phyloP scores from a whole-genome alignment of 441 rosid species.

The Corymbia citriodora region DNA sequence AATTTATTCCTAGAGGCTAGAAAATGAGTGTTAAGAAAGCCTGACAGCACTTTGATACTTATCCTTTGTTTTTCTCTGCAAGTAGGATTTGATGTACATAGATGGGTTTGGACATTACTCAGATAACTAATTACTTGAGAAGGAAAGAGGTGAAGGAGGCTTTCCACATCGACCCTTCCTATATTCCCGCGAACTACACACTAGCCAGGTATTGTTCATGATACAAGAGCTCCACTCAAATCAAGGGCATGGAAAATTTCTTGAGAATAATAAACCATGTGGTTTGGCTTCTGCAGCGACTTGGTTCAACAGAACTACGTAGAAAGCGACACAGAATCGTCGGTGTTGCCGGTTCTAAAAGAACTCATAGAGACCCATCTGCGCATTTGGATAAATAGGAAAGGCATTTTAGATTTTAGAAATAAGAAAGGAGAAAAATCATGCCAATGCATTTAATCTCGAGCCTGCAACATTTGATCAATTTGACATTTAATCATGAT shows the following conservation, averaged over 20 bases:
- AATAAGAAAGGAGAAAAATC: background rate
- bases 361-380: background rate
- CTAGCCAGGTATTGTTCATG: background rate
- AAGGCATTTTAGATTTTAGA: background rate
- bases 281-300: background rate
- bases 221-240: background rate
- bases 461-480: background rate
- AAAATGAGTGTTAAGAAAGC: background rate
- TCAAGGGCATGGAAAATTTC: background rate
- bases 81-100: background rate
- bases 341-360: background rate
- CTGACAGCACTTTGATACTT: background rate
- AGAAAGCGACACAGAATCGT: background rate
- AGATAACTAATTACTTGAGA: background rate
- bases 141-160: background rate
- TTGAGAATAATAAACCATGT: background rate
- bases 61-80: background rate
- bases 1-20: background rate
- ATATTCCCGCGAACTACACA: background rate
- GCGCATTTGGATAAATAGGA: background rate
- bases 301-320: background rate
- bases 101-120: background rate
- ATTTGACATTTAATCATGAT: background rate
- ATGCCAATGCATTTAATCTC: background rate
- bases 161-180: background rate